These are phyloP conservation scores for Cucurbita argyrosperma DNA, from an alignment of 306 rosid species.

Conservation along the genomic window DNA sequence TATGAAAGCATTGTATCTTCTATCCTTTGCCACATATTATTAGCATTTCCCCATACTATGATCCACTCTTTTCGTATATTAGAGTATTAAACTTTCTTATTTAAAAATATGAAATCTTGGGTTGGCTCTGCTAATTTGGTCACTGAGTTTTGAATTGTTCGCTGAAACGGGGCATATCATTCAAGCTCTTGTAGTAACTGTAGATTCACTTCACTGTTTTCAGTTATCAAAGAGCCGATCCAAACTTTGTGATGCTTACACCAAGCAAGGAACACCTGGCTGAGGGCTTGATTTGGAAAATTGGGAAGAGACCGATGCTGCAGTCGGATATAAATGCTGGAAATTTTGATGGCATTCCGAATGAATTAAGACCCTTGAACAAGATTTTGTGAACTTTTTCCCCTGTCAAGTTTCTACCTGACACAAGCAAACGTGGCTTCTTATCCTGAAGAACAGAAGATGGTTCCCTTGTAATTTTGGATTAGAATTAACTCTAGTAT, in stretches of 20 bases:
- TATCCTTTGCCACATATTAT: not conserved
- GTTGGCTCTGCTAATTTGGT: not conserved
- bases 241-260: constrained; percentile 84
- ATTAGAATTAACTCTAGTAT: not conserved
- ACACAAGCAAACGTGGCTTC: not conserved
- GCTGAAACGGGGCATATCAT: not conserved
- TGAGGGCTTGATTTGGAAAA: constrained; percentile 64
- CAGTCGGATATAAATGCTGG: constrained; percentile 59
- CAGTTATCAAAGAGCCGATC: constrained; percentile 97
- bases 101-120: not conserved
- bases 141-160: not conserved
- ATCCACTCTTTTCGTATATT: not conserved
- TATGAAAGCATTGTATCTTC: not conserved
- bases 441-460: constrained; percentile 3
- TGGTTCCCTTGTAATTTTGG: not conserved
- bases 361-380: constrained; percentile 56
- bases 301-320: constrained; percentile 68
- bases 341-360: constrained; percentile 68
- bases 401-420: not conserved
- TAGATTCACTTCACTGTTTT: constrained; percentile 1
- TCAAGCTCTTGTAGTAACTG: not conserved
- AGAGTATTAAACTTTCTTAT: not conserved
- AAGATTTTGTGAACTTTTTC: constrained; percentile 35
- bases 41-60: not conserved
- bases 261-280: constrained; percentile 86